Percentiles rank a stretch among this genome's conserved stretches.
Conservation (phyloP, 1,139 yeast genomes). For the Candida anutae region DNA sequence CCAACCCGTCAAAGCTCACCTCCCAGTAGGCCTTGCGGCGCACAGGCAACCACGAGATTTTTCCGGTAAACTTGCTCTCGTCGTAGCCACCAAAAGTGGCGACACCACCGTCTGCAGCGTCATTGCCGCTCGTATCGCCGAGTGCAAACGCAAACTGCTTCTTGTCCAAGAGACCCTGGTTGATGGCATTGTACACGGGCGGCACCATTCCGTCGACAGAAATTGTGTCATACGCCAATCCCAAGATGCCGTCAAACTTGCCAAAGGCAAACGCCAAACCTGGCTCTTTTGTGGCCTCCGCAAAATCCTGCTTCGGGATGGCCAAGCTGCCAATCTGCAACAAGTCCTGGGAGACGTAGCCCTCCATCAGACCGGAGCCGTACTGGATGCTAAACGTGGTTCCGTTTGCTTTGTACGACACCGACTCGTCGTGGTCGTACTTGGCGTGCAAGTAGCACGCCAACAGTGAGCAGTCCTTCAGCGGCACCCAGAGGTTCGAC, state of each 20-base stretch:
- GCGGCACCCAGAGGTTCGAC: constrained; percentile 94
- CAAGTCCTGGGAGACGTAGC: constrained; percentile 81
- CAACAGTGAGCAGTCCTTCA: constrained; percentile 78
- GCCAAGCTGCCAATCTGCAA: constrained; percentile 74
- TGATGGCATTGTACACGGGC: constrained; percentile 84
- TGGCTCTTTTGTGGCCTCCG: constrained; percentile 95
- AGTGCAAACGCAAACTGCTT: constrained; percentile 85
- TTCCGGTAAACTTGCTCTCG: constrained; percentile 63
- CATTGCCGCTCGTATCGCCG: constrained; percentile 64
- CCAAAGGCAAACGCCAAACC: constrained; percentile 98
- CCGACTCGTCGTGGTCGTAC: constrained; percentile 74
- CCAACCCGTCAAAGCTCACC: constrained; percentile 83
- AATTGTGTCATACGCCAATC: constrained; percentile 87
- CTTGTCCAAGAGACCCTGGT: constrained; percentile 71
- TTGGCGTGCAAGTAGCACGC: constrained; percentile 92
- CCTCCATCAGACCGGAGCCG: constrained; percentile 90
- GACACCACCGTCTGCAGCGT: constrained; percentile 64
- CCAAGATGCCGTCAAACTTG: constrained; percentile 94
- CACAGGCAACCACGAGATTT: constrained; percentile 90
- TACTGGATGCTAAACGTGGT: constrained; percentile 76
- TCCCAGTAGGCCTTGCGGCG: constrained; percentile 99
- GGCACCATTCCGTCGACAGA: constrained; percentile 86
- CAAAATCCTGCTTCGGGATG: constrained; percentile 85
- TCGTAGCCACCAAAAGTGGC: constrained; percentile 95
- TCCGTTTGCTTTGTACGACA: constrained; percentile 81